Evolutionary conservation across 371 early-diverging fungal species (phyloP).

Genomic region (Lichtheimia hyalospora): DNA sequence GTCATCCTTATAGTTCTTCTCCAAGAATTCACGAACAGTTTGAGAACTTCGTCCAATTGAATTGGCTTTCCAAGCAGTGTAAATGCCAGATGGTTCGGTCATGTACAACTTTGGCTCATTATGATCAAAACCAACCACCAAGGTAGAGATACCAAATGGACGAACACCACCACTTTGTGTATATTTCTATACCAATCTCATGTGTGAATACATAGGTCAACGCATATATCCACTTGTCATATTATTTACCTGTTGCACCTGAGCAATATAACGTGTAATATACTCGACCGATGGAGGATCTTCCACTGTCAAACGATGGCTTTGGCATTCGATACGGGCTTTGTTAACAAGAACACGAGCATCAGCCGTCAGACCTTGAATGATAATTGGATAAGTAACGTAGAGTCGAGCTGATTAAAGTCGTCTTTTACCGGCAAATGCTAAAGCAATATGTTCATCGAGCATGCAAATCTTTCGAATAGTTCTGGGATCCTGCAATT

Average conservation of each 20-base stretch:
- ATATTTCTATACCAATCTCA: slow-evolving; percentile 79
- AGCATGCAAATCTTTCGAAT: slow-evolving; percentile 95
- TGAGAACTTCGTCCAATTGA: slow-evolving; percentile 96
- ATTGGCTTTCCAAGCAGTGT: slow-evolving; percentile 98
- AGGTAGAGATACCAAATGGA: slow-evolving; percentile 98
- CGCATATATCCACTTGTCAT: not conserved
- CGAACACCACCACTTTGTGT: slow-evolving; percentile 99
- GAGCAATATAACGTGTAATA: slow-evolving; percentile 96
- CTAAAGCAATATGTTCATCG: slow-evolving; percentile 96
- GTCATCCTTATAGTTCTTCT: slow-evolving; percentile 93
- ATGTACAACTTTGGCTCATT: slow-evolving; percentile 93
- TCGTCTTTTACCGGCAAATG: slow-evolving; percentile 83
- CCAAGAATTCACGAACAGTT: slow-evolving; percentile 96
- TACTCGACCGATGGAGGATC: slow-evolving; percentile 98
- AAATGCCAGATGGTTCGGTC: slow-evolving; percentile 99
- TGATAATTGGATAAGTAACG: not conserved
- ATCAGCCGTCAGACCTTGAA: slow-evolving; percentile 91
- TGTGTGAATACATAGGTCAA: not conserved
- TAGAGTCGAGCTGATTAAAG: not conserved
- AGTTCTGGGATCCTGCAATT: slow-evolving; percentile 96
- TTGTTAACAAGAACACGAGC: slow-evolving; percentile 96
- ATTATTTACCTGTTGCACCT: slow-evolving; percentile 88
- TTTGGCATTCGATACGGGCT: slow-evolving; percentile 97
- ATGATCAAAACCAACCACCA: slow-evolving; percentile 94
- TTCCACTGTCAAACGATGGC: slow-evolving; percentile 94